A percentile compares a stretch with the other conserved stretches of the same genome.
phyloP scores from a whole-genome alignment of 1,284 basidiomycete genomes.

The Pterula multifida region DNA sequence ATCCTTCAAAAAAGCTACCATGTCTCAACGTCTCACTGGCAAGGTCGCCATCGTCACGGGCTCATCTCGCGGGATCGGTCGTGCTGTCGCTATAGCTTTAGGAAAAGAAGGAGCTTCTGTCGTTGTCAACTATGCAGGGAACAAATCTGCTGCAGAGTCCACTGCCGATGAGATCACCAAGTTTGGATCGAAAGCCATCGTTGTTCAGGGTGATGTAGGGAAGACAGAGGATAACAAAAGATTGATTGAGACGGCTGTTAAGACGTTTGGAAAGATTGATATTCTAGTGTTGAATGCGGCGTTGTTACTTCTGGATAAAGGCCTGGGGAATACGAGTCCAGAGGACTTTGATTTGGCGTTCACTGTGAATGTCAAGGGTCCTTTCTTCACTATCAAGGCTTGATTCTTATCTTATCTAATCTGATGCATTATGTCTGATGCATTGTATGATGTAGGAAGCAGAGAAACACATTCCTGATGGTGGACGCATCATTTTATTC shows the following conservation, averaged over 20 bases:
- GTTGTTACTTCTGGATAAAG: slow-evolving; percentile 32
- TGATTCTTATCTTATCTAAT: slow-evolving; percentile 28
- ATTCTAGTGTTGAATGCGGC: slow-evolving; percentile 46
- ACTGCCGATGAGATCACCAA: slow-evolving; percentile 30
- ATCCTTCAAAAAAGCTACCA: not conserved
- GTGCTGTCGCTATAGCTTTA: slow-evolving; percentile 37
- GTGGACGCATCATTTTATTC: slow-evolving; percentile 43
- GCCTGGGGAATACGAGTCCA: slow-evolving; percentile 14
- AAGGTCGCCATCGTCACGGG: slow-evolving; percentile 49
- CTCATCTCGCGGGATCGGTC: slow-evolving; percentile 47
- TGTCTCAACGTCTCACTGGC: slow-evolving; percentile 15
- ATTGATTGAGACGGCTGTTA: slow-evolving; percentile 33
- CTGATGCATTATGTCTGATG: not conserved
- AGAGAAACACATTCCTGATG: slow-evolving; percentile 17
- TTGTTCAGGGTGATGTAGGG: slow-evolving; percentile 39
- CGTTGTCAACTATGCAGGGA: slow-evolving; percentile 38
- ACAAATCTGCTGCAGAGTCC: slow-evolving; percentile 28
- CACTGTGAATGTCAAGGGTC: slow-evolving; percentile 43
- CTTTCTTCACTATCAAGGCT: slow-evolving; percentile 40
- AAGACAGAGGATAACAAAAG: slow-evolving; percentile 28
- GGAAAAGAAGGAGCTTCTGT: slow-evolving; percentile 45
- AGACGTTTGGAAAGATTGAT: slow-evolving; percentile 37
- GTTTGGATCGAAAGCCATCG: slow-evolving; percentile 33
- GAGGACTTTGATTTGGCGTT: slow-evolving; percentile 35
- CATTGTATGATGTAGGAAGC: not conserved